Conservation (phyloP, 257 asterid species). For the Henckelia pumila region DNA sequence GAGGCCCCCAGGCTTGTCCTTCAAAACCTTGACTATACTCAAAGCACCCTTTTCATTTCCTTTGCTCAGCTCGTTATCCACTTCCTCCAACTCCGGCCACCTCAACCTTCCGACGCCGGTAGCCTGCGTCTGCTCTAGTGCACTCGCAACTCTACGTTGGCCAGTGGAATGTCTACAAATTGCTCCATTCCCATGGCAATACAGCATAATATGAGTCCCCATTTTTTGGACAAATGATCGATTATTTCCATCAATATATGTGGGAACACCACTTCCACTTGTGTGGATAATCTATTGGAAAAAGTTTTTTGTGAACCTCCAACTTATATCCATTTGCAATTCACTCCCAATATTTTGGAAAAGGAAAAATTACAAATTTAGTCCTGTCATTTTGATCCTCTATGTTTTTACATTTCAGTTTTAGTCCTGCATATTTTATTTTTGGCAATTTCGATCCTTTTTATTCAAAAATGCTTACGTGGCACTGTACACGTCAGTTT, state of each 20-base stretch:
- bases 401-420: too few species aligned
- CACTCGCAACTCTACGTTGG: not conserved
- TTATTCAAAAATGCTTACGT: too few species aligned
- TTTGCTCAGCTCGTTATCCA: conserved; percentile 67
- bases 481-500: too few species aligned
- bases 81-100: conserved; percentile 56
- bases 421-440: too few species aligned
- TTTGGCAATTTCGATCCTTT: too few species aligned
- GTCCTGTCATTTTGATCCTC: too few species aligned
- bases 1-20: conserved; percentile 64
- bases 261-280: too few species aligned
- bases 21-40: conserved; percentile 61
- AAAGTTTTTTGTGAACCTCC: not conserved
- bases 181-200: not conserved
- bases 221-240: too few species aligned
- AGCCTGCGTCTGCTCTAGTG: conserved; percentile 2
- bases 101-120: conserved; percentile 17
- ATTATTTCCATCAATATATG: too few species aligned
- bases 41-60: conserved; percentile 81
- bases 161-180: not conserved
- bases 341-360: not conserved
- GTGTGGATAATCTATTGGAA: not conserved
- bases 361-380: too few species aligned
- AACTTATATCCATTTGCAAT: not conserved
- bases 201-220: not conserved